Conservation (phyloP, 73 alveolate genomes). For the Tetrahymena elliotti region DNA sequence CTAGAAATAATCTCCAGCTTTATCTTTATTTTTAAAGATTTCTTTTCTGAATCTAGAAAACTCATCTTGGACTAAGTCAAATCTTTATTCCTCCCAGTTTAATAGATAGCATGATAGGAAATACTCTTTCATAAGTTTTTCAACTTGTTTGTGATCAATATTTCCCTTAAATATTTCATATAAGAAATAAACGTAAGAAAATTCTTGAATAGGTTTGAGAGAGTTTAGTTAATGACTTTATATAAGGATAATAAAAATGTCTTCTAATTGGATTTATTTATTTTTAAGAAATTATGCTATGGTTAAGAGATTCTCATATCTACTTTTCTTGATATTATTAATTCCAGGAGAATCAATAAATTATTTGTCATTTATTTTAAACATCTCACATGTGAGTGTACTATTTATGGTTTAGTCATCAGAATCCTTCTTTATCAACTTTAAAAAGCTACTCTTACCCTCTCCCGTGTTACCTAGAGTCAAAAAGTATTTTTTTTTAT, state of each 20-base stretch:
- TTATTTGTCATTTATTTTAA: neutral
- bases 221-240: neutral
- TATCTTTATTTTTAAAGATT: neutral
- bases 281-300: neutral
- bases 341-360: neutral
- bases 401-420: neutral
- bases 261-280: neutral
- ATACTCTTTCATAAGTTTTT: neutral
- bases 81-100: neutral
- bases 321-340: neutral
- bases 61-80: neutral
- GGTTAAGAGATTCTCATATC: neutral
- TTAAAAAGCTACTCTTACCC: neutral
- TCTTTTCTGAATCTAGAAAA: neutral
- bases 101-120: neutral
- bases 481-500: too few relatives aligned
- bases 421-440: too few relatives aligned
- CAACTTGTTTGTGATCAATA: neutral
- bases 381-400: neutral
- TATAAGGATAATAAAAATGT: neutral
- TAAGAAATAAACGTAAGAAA: neutral
- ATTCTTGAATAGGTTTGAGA: neutral
- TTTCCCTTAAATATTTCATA: neutral
- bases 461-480: neutral
- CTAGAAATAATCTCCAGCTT: neutral